phyloP scores from a whole-genome alignment of 768 basidiomycete genomes.

The Psilocybe cyanescens region DNA sequence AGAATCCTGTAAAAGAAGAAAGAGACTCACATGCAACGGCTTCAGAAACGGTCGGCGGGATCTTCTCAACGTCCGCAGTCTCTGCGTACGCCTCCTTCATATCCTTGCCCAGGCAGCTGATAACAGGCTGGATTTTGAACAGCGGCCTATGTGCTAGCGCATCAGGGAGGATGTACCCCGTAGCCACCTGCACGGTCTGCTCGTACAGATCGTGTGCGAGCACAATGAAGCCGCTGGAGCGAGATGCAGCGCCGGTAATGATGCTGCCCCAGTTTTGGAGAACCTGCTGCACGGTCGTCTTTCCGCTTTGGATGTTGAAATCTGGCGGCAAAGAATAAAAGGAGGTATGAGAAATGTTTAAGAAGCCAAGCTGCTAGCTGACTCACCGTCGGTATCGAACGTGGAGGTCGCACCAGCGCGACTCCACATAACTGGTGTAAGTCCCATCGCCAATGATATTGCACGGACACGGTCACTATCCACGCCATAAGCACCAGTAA shows the following conservation, averaged over 20 bases:
- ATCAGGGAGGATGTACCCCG: constrained; percentile 81
- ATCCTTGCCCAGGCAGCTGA: not conserved
- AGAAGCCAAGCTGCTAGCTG: not conserved
- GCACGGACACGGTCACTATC: constrained; percentile 87
- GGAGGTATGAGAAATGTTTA: constrained; percentile 39
- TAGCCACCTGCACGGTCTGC: constrained; percentile 87
- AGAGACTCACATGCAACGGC: not conserved
- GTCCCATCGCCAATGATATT: constrained; percentile 88
- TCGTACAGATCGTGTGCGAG: constrained; percentile 86
- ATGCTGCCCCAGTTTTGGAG: constrained; percentile 73
- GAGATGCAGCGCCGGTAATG: constrained; percentile 61
- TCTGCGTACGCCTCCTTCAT: not conserved
- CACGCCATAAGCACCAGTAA: not conserved
- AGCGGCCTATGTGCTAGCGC: constrained; percentile 69
- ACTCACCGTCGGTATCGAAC: constrained; percentile 74
- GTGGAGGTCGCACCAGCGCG: constrained; percentile 51
- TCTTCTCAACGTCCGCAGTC: not conserved
- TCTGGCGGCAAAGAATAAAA: constrained; percentile 43
- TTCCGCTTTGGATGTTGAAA: constrained; percentile 85
- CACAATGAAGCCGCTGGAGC: constrained; percentile 70
- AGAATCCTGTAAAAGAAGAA: not conserved
- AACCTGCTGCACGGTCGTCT: constrained; percentile 60
- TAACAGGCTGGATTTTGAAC: constrained; percentile 33
- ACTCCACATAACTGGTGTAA: constrained; percentile 92
- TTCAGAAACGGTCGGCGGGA: not conserved